Evolutionary conservation across 352 stramenopile genomes (phyloP), one percentile per base, ranked within the genome.

Genomic region (Phytopythium kandeliae): DNA sequence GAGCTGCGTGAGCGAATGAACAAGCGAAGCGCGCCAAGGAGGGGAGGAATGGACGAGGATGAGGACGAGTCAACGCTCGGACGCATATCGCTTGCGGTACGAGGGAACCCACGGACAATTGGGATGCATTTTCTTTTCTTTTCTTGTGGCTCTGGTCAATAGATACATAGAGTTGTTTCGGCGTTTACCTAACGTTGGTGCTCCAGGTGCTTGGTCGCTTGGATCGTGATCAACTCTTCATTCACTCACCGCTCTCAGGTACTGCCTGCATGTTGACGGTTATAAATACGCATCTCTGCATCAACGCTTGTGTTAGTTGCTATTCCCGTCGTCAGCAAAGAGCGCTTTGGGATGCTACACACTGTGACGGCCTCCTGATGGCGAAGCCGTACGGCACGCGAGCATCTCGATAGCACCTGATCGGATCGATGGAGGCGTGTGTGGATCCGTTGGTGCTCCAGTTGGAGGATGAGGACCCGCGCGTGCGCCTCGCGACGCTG

Each of bases 401-500:
- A 28, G 30, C 30, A 30, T 30, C 28, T 15, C 45, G 45, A 51
- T 51, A 51, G 45, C 22, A 11, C 21, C 12, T 41, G n/a, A 28
- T 13, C 17, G 12, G 15, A 12, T 24, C 10, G 26, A 85, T 81
- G 67, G 71, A 79, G 42, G 60, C 53, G 21, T 84, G 61, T 31
- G 80, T 89, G 33, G 78, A 89, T 49, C 86, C 78, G 26, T 63
- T 92, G 16, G 78, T 89, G 43, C 85, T 86, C 54, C 78, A 89
- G 61, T 55, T 92, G n/a, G 80, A 89, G 62, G 78, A 89, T 54
- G 75, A 88, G 21, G 74, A 89, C 49, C 54, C 62, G 11, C 52
- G 28, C 2, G 71, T 92, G 45, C 70, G 74, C 19, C 69, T 62
- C 48, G 59, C 69, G 22, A 84, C 78, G 16, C 53, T 89, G 22